Base-by-base conservation (phyloP, 2,329 filamentous ascomycete species). In the Ophiocordyceps unilateralis region DNA sequence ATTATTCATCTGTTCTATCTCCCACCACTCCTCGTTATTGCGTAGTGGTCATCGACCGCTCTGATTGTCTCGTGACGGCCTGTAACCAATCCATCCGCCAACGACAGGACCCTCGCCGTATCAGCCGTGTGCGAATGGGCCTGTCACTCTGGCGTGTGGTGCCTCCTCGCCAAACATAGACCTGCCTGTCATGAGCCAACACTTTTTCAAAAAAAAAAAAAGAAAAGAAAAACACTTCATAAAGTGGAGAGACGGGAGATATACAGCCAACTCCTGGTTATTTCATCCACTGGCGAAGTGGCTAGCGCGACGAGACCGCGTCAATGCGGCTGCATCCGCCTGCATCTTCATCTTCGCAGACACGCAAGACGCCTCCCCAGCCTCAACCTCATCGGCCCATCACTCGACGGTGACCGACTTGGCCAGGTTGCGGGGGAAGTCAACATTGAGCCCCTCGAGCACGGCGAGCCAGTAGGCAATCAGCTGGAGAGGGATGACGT, bases 351-450 rank as follows among this genome's bases (percentile, higher is more conserved):
- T 26, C 9, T 26, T 26, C 24, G 7, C 24, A 26, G 41, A 45
- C 41, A 43, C 49, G 38, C 45, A 44, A 40, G 42, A 40, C 39
- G 19, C 5, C 26, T 20, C 26, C 58, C 42, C 12, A 4, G 19
- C n/a, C n/a, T n/a, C 24, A 26, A 26, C 24, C 24, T 26, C 24
- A 32, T n/a, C 11, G 6, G 30, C 5, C 15, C 30, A 23, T 72
- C 89, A 98, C 77, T 98, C 91, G 53, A 98, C 91, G 50, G 91
- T 98, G 50, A 98, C 91, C 49, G 87, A 94, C 78, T 98, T 98
- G 63, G 91, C 91, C 68, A 98, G 69, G 72, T 98, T 98, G 58
- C 91, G 83, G 45, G 91, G 91, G 78, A 96, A 96, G 62, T 98
- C 91, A 47, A 98, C 91, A 61, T 98, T 96, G 52, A 95, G 72